Base-by-base conservation (phyloP, 306 rosid genomes). In the Ceratonia siliqua region DNA sequence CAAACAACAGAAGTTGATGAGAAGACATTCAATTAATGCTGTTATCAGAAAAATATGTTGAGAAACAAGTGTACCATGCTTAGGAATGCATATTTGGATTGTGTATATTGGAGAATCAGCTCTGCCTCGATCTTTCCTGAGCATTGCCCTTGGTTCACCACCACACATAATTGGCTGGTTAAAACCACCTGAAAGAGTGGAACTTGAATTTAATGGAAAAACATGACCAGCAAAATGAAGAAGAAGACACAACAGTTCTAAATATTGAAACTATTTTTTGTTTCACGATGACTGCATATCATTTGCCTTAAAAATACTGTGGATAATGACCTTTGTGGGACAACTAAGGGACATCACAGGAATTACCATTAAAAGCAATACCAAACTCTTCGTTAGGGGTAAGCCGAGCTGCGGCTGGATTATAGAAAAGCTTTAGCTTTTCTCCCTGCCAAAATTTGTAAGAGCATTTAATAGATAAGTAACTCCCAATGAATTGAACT, bases 151-250 rank as follows among this genome's bases (percentile, higher is more conserved):
- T 25, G 98, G 97, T 70, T 94, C 96, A 41, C 96, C 96, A 18
- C 98, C 93, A 20, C 98, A 94, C 97, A 94, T 94, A 49, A 91
- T 89, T 43, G 98, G 96, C 85, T 94, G 98, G 81, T 94, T 94
- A 80, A 94, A 94, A 6, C 97, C 98, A 72, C 98, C 98, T 94
- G 80, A 59, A 78, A 7, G 8, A 33, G 73, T 14, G 59, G 24
- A 63, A 38, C 46, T 35, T 42, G 2, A 64, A 39, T 39, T 72
- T 53, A 62, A 66, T 35, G 35, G 9, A 21, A 17, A 46, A 21
- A 14, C 21, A 62, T 32, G n/a, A 24, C 20, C 45, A 33, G 15
- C 62, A 69, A 52, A 33, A 20, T 21, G 35, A 32, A 8, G 22
- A 22, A 78, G 66, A 54, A 28, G 32, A 28, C 4, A 28, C 0